Evolutionary conservation across 2,329 filamentous ascomycete genomes (phyloP), one percentile per base, ranked within the genome.

Genomic region (Trichoderma sp.): DNA sequence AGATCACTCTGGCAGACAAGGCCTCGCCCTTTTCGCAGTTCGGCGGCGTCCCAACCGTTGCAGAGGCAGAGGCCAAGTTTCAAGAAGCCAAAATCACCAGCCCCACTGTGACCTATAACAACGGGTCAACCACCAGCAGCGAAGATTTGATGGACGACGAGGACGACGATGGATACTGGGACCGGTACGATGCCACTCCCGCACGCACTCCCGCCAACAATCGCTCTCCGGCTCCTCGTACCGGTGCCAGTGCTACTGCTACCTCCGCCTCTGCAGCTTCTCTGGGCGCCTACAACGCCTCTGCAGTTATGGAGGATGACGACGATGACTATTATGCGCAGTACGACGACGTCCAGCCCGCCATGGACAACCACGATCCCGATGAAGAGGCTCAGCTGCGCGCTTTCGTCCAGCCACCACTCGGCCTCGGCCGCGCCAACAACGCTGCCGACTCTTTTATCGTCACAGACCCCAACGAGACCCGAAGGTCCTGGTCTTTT

Each of bases 281-380:
- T 6, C 26, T 64, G 13, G 72, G 69, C 30, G 65, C 77, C 39
- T 76, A 76, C 68, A 75, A 76, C 26, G 75, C 66, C 47, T 73
- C 80, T 11, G 32, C 71, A 5, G 68, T 57, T 3, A 34, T 63
- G 53, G 58, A 70, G n/a, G 66, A 72, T 15, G 71, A 73, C 8
- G 84, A 95, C 73, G 88, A 91, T 61, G 90, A 90, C 57, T 95
- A 95, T 80, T 95, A 89, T 79, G 88, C 91, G 20, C 90, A 91
- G 78, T 95, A 96, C 79, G 90, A 92, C 76, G 85, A 88, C 74
- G 92, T 95, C 9, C 93, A 95, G 78, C 92, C 93, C 3, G 92
- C 92, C 36, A 89, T 95, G 85, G 93, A 95, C 80, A 89, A 89
- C 70, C 90, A 95, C 79, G 92, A 95, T 75, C 92, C 92, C n/a